Conservation (phyloP, 1,284 basidiomycete species). For the Melampsora larici-populina region DNA sequence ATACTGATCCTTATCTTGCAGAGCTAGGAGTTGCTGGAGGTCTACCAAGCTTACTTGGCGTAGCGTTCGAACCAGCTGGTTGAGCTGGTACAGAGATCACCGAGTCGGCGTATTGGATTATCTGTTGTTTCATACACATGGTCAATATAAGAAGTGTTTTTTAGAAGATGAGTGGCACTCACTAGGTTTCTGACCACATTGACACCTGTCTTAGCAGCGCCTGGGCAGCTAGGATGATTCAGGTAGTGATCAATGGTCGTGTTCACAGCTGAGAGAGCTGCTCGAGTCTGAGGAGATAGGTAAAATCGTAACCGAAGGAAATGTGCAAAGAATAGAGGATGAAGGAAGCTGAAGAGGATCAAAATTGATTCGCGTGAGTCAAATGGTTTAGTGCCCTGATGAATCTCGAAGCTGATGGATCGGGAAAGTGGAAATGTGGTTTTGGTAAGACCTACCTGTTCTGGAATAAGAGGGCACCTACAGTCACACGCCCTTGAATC, state of each 20-base stretch:
- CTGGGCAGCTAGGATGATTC: conserved; percentile 40
- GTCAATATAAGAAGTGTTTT: neutral
- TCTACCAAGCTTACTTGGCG: conserved; percentile 7
- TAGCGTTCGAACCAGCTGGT: conserved; percentile 20
- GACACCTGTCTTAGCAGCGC: conserved; percentile 20
- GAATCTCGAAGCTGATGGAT: no score
- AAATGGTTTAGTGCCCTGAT: no score
- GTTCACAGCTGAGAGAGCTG: conserved; percentile 30
- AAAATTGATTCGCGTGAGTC: no score
- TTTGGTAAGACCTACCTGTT: conserved; percentile 52
- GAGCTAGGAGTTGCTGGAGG: conserved; percentile 20
- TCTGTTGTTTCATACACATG: neutral
- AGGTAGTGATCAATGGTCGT: conserved; percentile 29
- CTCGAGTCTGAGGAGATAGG: conserved; percentile 37
- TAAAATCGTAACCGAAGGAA: conserved; percentile 38
- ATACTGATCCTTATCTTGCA: neutral
- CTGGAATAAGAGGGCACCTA: conserved; percentile 51
- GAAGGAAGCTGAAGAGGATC: conserved; percentile 19
- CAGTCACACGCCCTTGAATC: conserved; percentile 52
- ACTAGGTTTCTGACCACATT: conserved; percentile 27
- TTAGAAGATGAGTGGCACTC: neutral
- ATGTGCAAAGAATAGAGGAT: conserved; percentile 38
- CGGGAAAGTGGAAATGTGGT: conserved; percentile 44
- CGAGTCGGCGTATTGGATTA: conserved; percentile 40
- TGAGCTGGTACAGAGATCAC: conserved; percentile 28